A percentile compares a stretch with the other conserved stretches of the same genome.
phyloP scores from a whole-genome alignment of 2,329 filamentous ascomycete genomes.

The Trichoderma semiorbis region DNA sequence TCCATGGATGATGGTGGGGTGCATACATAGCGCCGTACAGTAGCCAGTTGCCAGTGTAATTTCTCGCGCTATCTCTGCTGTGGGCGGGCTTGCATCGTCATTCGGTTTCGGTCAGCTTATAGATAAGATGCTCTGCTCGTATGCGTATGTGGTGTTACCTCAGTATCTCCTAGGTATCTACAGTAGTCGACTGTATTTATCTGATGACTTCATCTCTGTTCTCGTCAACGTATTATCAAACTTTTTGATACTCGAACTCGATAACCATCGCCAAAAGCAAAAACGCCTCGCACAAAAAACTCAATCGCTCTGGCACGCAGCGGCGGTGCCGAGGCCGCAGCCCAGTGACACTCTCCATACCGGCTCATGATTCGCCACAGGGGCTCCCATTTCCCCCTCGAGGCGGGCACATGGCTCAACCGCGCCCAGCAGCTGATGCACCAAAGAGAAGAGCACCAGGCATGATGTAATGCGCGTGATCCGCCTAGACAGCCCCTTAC shows the following conservation, averaged over 20 bases:
- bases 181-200: too few relatives aligned
- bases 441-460: background rate
- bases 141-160: background rate
- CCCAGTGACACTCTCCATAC: background rate
- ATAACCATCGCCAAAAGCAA: too few relatives aligned
- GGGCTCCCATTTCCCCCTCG: background rate
- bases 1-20: background rate
- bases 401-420: slow-evolving; percentile 10
- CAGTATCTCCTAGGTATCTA: background rate
- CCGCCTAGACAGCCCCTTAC: background rate
- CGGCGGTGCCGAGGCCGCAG: slow-evolving; percentile 2
- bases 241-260: background rate
- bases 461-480: slow-evolving; percentile 2
- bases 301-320: background rate
- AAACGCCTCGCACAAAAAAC: background rate
- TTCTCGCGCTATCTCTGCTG: background rate
- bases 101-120: background rate
- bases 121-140: background rate
- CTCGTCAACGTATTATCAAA: background rate
- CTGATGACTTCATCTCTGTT: background rate
- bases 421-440: slow-evolving; percentile 1
- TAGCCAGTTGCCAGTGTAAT: background rate
- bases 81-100: background rate
- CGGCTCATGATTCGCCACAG: background rate
- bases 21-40: background rate